Conservation (phyloP, 2,329 filamentous ascomycete species). For the Nigrospora sphaerica region DNA sequence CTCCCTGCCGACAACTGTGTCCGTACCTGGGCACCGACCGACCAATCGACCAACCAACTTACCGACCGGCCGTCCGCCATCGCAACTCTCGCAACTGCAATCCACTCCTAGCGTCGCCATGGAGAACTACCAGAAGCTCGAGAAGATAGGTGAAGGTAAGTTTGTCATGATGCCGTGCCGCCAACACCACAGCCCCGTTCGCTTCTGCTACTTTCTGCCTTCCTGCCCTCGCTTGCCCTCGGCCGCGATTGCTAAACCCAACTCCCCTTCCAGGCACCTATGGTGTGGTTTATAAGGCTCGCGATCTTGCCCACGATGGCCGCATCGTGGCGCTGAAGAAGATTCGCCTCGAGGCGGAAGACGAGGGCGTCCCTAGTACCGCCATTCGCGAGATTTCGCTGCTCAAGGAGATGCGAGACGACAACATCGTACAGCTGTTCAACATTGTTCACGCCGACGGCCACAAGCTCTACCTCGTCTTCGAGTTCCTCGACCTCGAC, state of each 20-base stretch:
- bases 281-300: constrained; percentile 91
- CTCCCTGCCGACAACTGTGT: no score
- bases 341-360: constrained; percentile 89
- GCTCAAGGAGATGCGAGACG: constrained; percentile 89
- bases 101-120: constrained; percentile 36
- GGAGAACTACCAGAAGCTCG: constrained; percentile 95
- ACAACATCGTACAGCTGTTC: constrained; percentile 78
- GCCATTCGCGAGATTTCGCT: constrained; percentile 92
- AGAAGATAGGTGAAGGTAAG: constrained; percentile 93
- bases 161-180: constrained; percentile 1
- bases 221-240: neutral
- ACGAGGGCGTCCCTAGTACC: constrained; percentile 87
- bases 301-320: constrained; percentile 72
- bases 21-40: no score
- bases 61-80: no score
- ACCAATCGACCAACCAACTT: no score
- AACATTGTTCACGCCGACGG: constrained; percentile 95
- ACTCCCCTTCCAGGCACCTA: constrained; percentile 62
- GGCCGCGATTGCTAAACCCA: constrained; percentile 1
- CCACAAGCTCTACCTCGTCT: constrained; percentile 89
- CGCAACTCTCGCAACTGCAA: no score
- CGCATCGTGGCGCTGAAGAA: constrained; percentile 92
- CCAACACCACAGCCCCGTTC: neutral
- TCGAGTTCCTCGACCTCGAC: constrained; percentile 86
- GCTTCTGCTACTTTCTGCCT: neutral